Conservation (phyloP, 768 basidiomycete species). For the Tylopilus plumbeoviolaceoides region DNA sequence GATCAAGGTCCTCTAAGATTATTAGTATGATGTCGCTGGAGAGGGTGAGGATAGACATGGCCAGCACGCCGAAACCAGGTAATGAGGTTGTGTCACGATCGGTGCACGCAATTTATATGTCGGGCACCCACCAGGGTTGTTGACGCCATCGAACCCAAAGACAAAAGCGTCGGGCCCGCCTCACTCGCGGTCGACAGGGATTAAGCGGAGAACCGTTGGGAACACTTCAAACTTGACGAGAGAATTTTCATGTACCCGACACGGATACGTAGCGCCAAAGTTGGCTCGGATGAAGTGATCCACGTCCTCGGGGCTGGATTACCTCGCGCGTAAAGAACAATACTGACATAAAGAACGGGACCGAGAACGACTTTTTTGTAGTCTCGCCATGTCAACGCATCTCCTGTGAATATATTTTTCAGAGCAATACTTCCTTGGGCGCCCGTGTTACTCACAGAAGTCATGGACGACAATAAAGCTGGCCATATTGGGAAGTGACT, state of each 20-base stretch:
- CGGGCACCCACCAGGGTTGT: constrained; percentile 19
- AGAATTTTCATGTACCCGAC: constrained; percentile 24
- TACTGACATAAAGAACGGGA: constrained; percentile 26
- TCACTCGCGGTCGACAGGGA: constrained; percentile 28
- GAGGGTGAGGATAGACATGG: constrained; percentile 34
- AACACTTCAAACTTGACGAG: constrained; percentile 25
- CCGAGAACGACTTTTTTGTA: constrained; percentile 30
- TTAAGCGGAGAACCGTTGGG: constrained; percentile 20
- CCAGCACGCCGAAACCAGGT: constrained; percentile 31
- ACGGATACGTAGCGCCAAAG: constrained; percentile 26
- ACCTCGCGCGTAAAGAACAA: constrained; percentile 23
- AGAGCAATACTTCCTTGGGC: constrained; percentile 6
- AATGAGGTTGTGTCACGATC: constrained; percentile 10
- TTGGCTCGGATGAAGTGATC: constrained; percentile 16
- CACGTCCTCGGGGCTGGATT: constrained; percentile 19
- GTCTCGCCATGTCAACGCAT: constrained; percentile 33
- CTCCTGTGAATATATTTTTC: constrained; percentile 19
- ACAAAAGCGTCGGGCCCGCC: constrained; percentile 34
- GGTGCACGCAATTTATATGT: constrained; percentile 28
- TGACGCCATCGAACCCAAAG: constrained; percentile 25
- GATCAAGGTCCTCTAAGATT: constrained; percentile 33
- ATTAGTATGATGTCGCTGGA: constrained; percentile 27
- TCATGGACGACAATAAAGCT: constrained; percentile 25
- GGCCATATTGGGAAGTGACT: constrained; percentile 20
- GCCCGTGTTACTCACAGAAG: constrained; percentile 22